These are phyloP conservation scores for Sordariomycetes sp. DNA, from an alignment of 2,329 filamentous ascomycete species.

Conservation along the genomic window DNA sequence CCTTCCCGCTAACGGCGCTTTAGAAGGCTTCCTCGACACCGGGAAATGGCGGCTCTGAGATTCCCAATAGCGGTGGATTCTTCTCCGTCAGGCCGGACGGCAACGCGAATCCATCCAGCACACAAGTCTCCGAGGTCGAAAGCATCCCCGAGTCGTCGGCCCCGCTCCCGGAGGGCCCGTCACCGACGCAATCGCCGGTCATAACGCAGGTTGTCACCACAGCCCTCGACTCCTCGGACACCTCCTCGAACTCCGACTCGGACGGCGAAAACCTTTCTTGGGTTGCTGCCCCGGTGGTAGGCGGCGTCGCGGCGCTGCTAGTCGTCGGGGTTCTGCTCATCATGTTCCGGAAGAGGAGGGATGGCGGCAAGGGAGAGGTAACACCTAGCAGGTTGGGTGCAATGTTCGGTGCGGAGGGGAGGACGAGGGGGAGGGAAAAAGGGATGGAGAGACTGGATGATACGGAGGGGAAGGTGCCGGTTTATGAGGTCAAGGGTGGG, in stretches of 20 bases:
- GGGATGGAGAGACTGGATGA: slow-evolving; percentile 3
- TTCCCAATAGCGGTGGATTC: background rate
- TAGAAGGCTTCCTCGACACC: background rate
- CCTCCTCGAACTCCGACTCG: background rate
- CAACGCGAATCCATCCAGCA: background rate
- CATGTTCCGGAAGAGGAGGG: slow-evolving; percentile 6
- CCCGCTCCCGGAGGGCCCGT: background rate
- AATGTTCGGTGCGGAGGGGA: background rate
- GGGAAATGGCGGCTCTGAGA: background rate
- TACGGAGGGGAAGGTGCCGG: slow-evolving; percentile 1
- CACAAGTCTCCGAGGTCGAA: background rate
- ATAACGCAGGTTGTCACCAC: slow-evolving; percentile 4
- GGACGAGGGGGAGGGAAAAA: slow-evolving; percentile 2
- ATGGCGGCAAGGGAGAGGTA: background rate
- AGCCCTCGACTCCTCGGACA: background rate
- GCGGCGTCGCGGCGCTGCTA: slow-evolving; percentile 5
- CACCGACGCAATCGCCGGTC: background rate
- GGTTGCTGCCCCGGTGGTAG: slow-evolving; percentile 6
- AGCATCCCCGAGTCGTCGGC: background rate
- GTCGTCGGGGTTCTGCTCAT: slow-evolving; percentile 6
- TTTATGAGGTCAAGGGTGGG: slow-evolving; percentile 4
- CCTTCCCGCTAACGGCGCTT: background rate
- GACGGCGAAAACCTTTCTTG: slow-evolving; percentile 3
- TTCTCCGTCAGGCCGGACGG: background rate
- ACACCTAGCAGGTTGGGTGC: background rate